Conservation (phyloP, 83 land plant genomes). For the Picea abies region DNA sequence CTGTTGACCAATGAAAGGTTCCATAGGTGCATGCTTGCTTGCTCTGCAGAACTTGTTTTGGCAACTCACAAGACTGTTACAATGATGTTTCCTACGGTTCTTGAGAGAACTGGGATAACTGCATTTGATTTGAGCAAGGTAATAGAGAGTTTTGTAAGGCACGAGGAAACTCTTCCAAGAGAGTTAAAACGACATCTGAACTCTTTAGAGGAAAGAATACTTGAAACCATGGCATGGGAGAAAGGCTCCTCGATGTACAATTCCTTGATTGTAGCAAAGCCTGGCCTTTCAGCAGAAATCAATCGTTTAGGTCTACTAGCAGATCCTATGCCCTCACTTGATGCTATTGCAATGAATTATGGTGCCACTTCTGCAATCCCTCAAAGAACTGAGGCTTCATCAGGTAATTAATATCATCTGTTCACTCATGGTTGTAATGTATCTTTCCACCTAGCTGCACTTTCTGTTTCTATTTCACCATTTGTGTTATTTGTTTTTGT, state of each 20-base stretch:
- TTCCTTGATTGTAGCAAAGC: constrained; percentile 90
- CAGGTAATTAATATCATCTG: constrained; percentile 38
- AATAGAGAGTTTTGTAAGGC: constrained; percentile 94
- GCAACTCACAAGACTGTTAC: constrained; percentile 91
- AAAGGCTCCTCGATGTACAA: constrained; percentile 96
- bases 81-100: constrained; percentile 91
- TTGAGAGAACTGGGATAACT: constrained; percentile 96
- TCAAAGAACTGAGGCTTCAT: constrained; percentile 45
- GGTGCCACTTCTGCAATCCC: constrained; percentile 28
- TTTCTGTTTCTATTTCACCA: not conserved
- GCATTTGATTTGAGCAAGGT: constrained; percentile 98
- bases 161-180: constrained; percentile 94
- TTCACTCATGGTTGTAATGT: not conserved
- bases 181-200: constrained; percentile 95
- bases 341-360: constrained; percentile 60
- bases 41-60: constrained; percentile 96
- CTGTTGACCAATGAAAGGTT: constrained; percentile 93
- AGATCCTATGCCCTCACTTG: constrained; percentile 95
- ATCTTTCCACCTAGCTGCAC: not conserved
- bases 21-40: constrained; percentile 99
- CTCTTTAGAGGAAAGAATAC: constrained; percentile 89
- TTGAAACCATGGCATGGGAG: not conserved
- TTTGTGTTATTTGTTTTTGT: too few species aligned
- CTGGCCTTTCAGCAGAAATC: not conserved
- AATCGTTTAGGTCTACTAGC: constrained; percentile 80